Conservation (phyloP, 1,284 basidiomycete species). For the Heterobasidion annosum region DNA sequence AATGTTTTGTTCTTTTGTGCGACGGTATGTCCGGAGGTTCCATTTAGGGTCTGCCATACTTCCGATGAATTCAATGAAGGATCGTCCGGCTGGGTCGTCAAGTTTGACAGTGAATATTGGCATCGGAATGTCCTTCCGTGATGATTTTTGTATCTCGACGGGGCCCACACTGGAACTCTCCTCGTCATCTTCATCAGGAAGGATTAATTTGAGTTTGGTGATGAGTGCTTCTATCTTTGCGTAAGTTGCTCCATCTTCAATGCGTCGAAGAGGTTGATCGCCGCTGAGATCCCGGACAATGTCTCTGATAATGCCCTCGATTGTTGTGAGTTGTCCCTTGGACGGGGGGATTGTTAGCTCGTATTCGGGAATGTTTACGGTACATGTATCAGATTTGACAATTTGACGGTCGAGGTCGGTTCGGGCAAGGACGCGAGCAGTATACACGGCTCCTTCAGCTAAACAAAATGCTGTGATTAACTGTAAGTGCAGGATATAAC, state of each 20-base stretch:
- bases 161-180: conserved; percentile 18
- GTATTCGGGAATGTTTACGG: conserved; percentile 81
- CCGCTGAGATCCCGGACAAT: conserved; percentile 76
- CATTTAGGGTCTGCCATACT: conserved; percentile 87
- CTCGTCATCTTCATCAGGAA: conserved; percentile 61
- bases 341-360: conserved; percentile 87
- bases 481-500: not conserved
- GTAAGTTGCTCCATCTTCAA: conserved; percentile 74
- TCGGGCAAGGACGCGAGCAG: conserved; percentile 69
- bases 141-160: conserved; percentile 18
- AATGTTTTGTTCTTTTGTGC: conserved; percentile 82
- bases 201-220: conserved; percentile 55
- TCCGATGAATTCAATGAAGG: conserved; percentile 82
- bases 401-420: conserved; percentile 89
- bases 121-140: conserved; percentile 46
- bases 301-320: conserved; percentile 89
- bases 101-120: conserved; percentile 77
- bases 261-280: conserved; percentile 82
- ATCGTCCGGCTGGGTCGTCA: conserved; percentile 94
- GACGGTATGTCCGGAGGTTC: conserved; percentile 82
- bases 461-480: not conserved
- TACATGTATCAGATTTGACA: conserved; percentile 83
- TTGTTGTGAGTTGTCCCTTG: conserved; percentile 90
- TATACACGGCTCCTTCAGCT: conserved; percentile 68
- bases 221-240: conserved; percentile 76